These are phyloP conservation scores for Fragilariopsis cylindrus DNA, from an alignment of 108 stramenopile species.

Conservation along the genomic window DNA sequence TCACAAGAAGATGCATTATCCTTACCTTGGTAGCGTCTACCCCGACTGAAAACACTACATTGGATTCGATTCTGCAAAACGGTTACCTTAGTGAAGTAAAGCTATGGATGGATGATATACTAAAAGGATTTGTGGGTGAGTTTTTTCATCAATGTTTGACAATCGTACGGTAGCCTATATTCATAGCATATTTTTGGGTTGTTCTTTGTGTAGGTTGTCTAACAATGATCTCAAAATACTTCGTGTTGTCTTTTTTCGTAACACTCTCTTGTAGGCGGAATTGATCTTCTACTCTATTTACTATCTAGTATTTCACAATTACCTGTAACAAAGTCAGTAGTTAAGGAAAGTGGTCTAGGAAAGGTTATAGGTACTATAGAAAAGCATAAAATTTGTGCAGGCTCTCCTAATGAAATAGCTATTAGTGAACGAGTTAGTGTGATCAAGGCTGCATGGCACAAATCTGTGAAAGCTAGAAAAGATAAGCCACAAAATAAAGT, in stretches of 20 bases:
- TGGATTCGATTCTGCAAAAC: slow-evolving; percentile 51
- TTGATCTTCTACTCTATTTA: slow-evolving; percentile 81
- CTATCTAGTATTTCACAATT: slow-evolving; percentile 64
- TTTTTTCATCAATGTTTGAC: slow-evolving; percentile 7
- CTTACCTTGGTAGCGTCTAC: slow-evolving; percentile 60
- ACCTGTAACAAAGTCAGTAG: slow-evolving; percentile 81
- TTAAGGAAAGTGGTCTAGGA: slow-evolving; percentile 73
- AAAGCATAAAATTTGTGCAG: slow-evolving; percentile 72
- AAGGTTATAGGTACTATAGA: slow-evolving; percentile 78
- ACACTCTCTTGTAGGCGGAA: slow-evolving; percentile 46
- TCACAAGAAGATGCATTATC: slow-evolving; percentile 62
- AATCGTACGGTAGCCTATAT: neutral
- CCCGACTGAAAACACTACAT: slow-evolving; percentile 41
- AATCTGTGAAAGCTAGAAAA: slow-evolving; percentile 74
- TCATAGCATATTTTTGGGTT: neutral
- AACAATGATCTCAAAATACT: too few relatives aligned
- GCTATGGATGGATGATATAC: slow-evolving; percentile 80
- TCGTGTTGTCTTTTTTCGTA: neutral
- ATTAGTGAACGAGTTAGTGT: slow-evolving; percentile 61
- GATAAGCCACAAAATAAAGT: slow-evolving; percentile 23
- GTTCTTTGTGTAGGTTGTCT: too few relatives aligned
- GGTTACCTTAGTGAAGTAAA: slow-evolving; percentile 67
- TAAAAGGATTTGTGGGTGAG: slow-evolving; percentile 64
- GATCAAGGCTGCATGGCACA: slow-evolving; percentile 77
- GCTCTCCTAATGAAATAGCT: slow-evolving; percentile 67